Evolutionary conservation across 2,329 filamentous ascomycete species (phyloP), one percentile per base, ranked within the genome.

Genomic region (Talaromyces verruculosus): DNA sequence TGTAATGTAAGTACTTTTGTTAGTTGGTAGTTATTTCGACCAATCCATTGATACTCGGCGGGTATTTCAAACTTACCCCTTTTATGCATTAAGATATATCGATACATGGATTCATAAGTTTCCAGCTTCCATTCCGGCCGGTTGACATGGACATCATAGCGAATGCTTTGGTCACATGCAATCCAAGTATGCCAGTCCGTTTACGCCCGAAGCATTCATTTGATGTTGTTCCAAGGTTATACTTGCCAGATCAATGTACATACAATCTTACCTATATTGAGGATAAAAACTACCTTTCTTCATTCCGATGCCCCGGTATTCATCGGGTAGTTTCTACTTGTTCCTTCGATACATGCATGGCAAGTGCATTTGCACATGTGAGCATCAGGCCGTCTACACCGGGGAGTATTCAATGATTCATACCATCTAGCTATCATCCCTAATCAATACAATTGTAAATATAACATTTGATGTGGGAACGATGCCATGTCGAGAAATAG

Each of bases 1-100:
- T 57, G 53, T 57, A 57, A 39, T 57, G 53, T 39, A 39, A 57
- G 33, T 57, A 39, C 33, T 57, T 25, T 17, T 53, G 4, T 35
- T 35, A 11, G 25, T n/a, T n/a, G 13, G 25, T 53, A 53, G 8
- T 37, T 22, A 22, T 35, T 3, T 35, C 7, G 39, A 41, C 19
- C 43, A 35, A 35, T 35, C 33, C 30, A 57, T 57, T 28, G 25
- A 51, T 30, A 30, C 5, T 51, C 15, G 17, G 7, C 22, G 8
- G n/a, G 19, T 47, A 22, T 22, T 47, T 45, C 41, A 15, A 25
- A 22, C 22, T 6, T 49, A 22, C 4, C 15, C 45, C 22, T 25
- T 25, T 49, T 15, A 5, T 28, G 2, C 11, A 1, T 49, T 51
- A 11, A 30, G 13, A 30, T 7, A 30, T 17, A 11, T 11, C 2